Evolutionary conservation across 148 eudicot genomes (phyloP).

Genomic region (Chenopodium album): DNA sequence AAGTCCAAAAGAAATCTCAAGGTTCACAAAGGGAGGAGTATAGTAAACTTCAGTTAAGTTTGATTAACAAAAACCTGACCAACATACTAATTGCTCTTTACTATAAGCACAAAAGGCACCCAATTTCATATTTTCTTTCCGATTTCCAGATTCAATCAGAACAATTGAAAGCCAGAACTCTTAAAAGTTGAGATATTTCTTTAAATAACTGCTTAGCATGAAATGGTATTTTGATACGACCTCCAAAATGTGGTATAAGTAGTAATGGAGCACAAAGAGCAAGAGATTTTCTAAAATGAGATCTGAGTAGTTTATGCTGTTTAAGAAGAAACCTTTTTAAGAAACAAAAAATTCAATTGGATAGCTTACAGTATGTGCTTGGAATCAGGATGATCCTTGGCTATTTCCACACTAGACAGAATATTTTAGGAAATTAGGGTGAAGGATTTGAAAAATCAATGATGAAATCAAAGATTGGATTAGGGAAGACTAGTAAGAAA

Average conservation of each 20-base stretch:
- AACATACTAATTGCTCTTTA: neutral
- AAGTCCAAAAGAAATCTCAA: neutral
- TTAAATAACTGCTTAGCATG: neutral
- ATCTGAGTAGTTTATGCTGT: neutral
- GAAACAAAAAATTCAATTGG: neutral
- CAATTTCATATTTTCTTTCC: neutral
- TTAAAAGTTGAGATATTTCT: neutral
- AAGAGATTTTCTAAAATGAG: neutral
- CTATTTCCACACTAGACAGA: too few species aligned
- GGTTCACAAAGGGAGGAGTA: neutral
- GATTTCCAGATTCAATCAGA: neutral
- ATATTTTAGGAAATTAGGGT: too few species aligned
- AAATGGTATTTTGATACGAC: neutral
- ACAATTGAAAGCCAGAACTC: neutral
- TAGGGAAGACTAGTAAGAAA: too few species aligned
- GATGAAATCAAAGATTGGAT: too few species aligned
- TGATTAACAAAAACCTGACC: neutral
- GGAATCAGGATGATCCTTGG: too few species aligned
- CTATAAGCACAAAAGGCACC: neutral
- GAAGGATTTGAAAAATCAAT: too few species aligned
- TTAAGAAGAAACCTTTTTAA: neutral
- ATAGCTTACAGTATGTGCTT: too few species aligned
- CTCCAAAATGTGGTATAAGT: neutral
- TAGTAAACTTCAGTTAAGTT: too few species aligned
- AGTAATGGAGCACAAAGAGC: neutral